Base-by-base conservation (phyloP, 768 basidiomycete genomes). In the Lactarius vividus region DNA sequence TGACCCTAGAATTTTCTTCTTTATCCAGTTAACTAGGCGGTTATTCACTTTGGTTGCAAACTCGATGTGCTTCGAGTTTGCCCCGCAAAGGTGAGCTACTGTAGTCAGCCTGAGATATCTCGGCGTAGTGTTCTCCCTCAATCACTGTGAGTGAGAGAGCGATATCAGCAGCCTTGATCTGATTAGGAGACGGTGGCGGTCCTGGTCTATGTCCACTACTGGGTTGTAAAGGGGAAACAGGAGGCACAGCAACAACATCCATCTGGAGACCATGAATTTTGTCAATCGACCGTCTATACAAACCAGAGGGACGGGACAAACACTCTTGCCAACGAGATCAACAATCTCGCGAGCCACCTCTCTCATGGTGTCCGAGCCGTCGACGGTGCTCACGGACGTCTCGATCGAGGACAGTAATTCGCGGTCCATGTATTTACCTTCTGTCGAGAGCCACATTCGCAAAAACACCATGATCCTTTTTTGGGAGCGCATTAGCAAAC, bases 91-190 rank as follows among this genome's bases (percentile, higher is more conserved):
- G 69, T 82, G 77, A 20, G 74, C 74, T 46, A 83, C 76, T n/a
- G 57, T 79, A 83, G 70, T 82, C 82, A 5, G 76, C 75, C 0
- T 80, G 77, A 44, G 75, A 71, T 20, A 83, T 76, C 26, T 74
- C 70, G 23, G 70, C 71, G 67, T 79, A 82, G 59, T 70, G 73
- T 62, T 82, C 79, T 20, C 79, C 79, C 70, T 83, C 82, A 13
- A 82, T 72, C 13, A 81, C 68, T 2, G 81, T 77, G 15, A 83
- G 75, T 1, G 77, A 81, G 54, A 78, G 74, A 2, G 82, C 83
- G 4, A 83, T 75, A 65, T 79, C 79, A 10, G 71, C 64, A 1
- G 81, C 79, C 13, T 70, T 72, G 53, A 82, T 74, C 40, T 80
- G 74, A 7, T 75, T 69, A 5, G 77, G 70, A 61, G 57, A 63